Percentiles rank a stretch among this genome's conserved stretches.
Conservation (phyloP, 306 rosid genomes). For the Hylodesmum podocarpum region DNA sequence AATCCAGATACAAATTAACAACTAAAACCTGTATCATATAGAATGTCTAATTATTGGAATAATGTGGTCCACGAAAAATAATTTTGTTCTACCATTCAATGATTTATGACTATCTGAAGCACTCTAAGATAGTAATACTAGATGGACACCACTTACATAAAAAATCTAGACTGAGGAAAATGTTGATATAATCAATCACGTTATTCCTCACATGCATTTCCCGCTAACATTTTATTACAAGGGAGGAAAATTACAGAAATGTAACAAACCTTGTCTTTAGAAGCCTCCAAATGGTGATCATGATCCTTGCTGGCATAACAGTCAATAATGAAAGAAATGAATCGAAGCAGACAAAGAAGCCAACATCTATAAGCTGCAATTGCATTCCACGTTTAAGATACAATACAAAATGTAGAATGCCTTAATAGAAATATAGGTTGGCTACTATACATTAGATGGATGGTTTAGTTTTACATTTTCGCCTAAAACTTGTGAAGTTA, state of each 20-base stretch:
- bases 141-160: conserved; percentile 19
- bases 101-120: background rate
- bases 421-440: conserved; percentile 26
- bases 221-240: conserved; percentile 18
- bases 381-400: conserved; percentile 36
- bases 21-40: background rate
- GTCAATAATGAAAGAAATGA: conserved; percentile 95
- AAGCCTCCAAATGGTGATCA: conserved; percentile 79
- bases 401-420: conserved; percentile 29
- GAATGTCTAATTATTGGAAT: conserved; percentile 11
- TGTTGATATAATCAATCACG: conserved; percentile 10
- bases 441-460: conserved; percentile 1
- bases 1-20: conserved; percentile 4
- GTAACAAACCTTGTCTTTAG: conserved; percentile 66
- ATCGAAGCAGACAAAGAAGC: conserved; percentile 96
- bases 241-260: conserved; percentile 25
- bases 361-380: conserved; percentile 96
- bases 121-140: conserved; percentile 17
- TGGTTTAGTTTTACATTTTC: background rate
- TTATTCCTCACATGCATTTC: conserved; percentile 26
- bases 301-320: conserved; percentile 86
- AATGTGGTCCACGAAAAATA: conserved; percentile 21
- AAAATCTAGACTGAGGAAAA: conserved; percentile 23
- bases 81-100: background rate
- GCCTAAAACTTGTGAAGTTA: conserved; percentile 1